Evolutionary conservation across 306 rosid species (phyloP).

Genomic region (Luffa acutangula): DNA sequence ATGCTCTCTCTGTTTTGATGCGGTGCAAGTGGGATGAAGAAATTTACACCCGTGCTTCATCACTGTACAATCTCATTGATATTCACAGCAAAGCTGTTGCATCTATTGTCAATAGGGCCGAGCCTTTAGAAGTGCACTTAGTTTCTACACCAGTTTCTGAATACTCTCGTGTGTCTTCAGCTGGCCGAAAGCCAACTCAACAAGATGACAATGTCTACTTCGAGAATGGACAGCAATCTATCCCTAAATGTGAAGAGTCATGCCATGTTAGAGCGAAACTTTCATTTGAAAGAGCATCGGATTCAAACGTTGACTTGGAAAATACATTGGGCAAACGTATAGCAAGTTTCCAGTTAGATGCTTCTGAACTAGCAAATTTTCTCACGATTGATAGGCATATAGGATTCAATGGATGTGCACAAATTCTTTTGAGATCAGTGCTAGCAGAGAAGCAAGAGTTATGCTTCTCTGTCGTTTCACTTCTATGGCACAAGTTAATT

Average conservation of each 20-base stretch:
- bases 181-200: constrained; percentile 33
- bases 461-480: constrained; percentile 90
- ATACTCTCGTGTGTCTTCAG: constrained; percentile 28
- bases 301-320: constrained; percentile 41
- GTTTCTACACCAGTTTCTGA: constrained; percentile 43
- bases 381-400: constrained; percentile 87
- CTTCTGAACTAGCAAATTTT: constrained; percentile 91
- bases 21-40: constrained; percentile 89
- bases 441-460: constrained; percentile 82
- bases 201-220: constrained; percentile 31
- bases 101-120: constrained; percentile 82
- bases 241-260: constrained; percentile 18
- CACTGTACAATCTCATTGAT: constrained; percentile 85
- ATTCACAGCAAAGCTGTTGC: constrained; percentile 91
- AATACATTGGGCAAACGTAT: constrained; percentile 48
- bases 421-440: constrained; percentile 70
- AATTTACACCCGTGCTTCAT: constrained; percentile 78
- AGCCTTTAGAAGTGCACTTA: constrained; percentile 81
- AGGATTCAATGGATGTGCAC: constrained; percentile 77
- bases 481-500: constrained; percentile 93
- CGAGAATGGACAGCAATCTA: constrained; percentile 42
- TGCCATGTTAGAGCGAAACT: constrained; percentile 27
- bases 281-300: constrained; percentile 26
- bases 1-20: constrained; percentile 81
- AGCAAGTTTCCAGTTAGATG: constrained; percentile 62